Base-by-base conservation (phyloP, 768 basidiomycete species). In the Podaxis mareebaensis region DNA sequence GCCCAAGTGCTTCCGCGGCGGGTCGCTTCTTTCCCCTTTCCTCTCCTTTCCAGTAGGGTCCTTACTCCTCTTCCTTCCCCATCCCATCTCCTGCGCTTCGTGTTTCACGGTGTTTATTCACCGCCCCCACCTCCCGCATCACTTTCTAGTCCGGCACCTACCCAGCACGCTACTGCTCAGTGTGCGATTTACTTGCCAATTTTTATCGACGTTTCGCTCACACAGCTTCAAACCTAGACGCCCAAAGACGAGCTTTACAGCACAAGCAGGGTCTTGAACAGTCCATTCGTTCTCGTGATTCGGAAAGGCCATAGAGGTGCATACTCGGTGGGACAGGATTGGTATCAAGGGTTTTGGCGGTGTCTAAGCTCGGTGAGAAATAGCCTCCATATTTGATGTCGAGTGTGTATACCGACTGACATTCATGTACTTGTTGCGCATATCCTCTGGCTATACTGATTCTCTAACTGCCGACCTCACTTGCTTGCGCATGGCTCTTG, bases 351-450 rank as follows among this genome's bases (percentile, higher is more conserved):
- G 38, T 57, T 10, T 33, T 49, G 38, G 10, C 10, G 11, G 56
- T 30, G 26, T 46, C 26, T 44, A 20, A 58, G 6, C 24, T 30
- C 28, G 22, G 56, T 44, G 40, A 46, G 42, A 22, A 44, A 42
- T 44, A 13, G 26, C 39, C 49, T 24, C 3, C 42, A 20, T 24
- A 11, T 26, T 58, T 58, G 56, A 40, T 22, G 39, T 44, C 26
- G 24, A 28, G 24, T 58, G 15, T 24, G 22, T 40, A 56, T 20
- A 55, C 28, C 30, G 38, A 55, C 28, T 44, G 10, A 26, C 42
- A n/a, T 58, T 24, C 39, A 58, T 58, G 22, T 39, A 42, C 56
- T 28, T 44, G 17, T 44, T 58, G 56, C 42, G 26, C 56, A 58
- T 28, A 42, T 44, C 38, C 24, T 22, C 26, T 22, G 24, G 12